Percentiles rank a stretch among this genome's conserved stretches.
phyloP scores from a whole-genome alignment of 2,329 filamentous ascomycete species.

The Diaporthe humulicola region DNA sequence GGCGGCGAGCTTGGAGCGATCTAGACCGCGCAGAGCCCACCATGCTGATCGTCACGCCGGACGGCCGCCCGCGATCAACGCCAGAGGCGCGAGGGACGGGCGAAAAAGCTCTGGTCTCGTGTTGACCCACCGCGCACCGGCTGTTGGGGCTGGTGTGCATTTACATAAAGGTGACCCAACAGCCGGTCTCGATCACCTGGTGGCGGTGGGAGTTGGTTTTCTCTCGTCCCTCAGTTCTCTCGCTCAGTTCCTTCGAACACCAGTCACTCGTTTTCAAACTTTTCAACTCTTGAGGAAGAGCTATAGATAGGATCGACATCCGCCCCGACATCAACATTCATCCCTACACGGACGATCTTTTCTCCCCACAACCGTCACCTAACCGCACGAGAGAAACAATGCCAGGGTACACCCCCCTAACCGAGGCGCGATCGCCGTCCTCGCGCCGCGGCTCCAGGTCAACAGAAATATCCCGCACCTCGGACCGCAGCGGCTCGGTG shows the following conservation, averaged over 20 bases:
- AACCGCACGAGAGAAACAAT: background rate
- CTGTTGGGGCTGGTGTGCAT: background rate
- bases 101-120: background rate
- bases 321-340: background rate
- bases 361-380: background rate
- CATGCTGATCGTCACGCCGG: background rate
- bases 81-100: too few relatives aligned
- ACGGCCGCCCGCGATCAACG: background rate
- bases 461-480: background rate
- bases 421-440: background rate
- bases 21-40: background rate
- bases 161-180: background rate
- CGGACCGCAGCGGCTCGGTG: background rate
- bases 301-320: background rate
- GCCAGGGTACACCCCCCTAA: background rate
- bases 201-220: background rate
- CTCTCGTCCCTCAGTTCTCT: too few relatives aligned
- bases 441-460: constrained; percentile 21
- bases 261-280: background rate
- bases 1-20: background rate
- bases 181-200: background rate
- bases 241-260: background rate
- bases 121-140: background rate
- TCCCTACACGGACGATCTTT: background rate
- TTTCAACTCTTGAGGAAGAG: background rate